A percentile compares a stretch with the other conserved stretches of the same genome.
Evolutionary conservation across 345 rosid species (phyloP).

Genomic region (Citrus medica): DNA sequence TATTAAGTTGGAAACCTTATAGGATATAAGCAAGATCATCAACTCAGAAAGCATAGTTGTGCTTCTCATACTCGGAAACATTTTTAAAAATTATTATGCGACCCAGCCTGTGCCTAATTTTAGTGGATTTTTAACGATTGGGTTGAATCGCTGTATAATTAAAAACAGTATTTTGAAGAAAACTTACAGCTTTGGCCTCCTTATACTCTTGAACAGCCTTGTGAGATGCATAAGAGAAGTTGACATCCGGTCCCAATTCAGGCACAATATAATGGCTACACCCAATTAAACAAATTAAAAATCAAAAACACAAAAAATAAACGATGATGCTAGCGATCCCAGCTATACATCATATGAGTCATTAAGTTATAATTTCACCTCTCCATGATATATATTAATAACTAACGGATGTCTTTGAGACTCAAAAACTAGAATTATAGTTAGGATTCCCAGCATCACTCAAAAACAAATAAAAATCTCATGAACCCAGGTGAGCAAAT

Average conservation of each 20-base stretch:
- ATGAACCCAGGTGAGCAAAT: neutral
- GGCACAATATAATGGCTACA: slow-evolving; percentile 83
- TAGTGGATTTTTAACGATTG: neutral
- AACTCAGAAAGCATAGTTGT: neutral
- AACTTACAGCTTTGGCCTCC: slow-evolving; percentile 77
- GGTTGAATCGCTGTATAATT: neutral
- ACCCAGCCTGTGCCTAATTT: neutral
- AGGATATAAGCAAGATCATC: neutral
- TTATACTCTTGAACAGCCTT: slow-evolving; percentile 71
- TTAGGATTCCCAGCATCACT: too few relatives aligned
- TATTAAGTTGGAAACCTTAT: neutral
- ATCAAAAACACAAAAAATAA: neutral
- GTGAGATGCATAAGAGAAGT: slow-evolving; percentile 74
- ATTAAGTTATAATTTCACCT: too few relatives aligned
- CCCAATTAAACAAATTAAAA: neutral
- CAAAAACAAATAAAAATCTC: too few relatives aligned
- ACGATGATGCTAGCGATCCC: too few relatives aligned
- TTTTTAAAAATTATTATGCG: neutral
- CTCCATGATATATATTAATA: too few relatives aligned
- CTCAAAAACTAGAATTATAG: too few relatives aligned
- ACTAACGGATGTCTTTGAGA: too few relatives aligned
- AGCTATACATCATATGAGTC: too few relatives aligned
- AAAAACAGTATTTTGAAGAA: neutral
- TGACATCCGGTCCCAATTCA: slow-evolving; percentile 75
- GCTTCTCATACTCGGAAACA: neutral